A percentile compares a stretch with the other conserved stretches of the same genome.
These are phyloP conservation scores for Cucurbita argyrosperma DNA, from an alignment of 306 rosid species.

Conservation along the genomic window DNA sequence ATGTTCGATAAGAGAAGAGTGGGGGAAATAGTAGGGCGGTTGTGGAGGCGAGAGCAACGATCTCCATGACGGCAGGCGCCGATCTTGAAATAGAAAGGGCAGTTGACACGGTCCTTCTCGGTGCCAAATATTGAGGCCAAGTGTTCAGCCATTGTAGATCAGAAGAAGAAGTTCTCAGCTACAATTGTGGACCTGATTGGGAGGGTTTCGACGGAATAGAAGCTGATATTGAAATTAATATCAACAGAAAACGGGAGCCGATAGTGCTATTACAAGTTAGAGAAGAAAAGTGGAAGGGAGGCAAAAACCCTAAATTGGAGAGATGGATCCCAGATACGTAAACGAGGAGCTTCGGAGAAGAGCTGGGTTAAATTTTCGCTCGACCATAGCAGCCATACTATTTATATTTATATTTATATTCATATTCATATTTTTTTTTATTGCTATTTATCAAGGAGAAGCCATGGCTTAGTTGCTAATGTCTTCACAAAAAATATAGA, in stretches of 20 bases:
- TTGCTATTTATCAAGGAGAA: background rate
- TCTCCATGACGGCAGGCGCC: slow-evolving; percentile 31
- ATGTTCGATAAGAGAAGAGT: slow-evolving; percentile 23
- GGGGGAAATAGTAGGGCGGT: slow-evolving; percentile 17
- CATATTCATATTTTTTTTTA: background rate
- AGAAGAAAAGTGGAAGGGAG: background rate
- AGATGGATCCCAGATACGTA: background rate
- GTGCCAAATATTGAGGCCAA: slow-evolving; percentile 26
- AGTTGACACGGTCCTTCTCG: slow-evolving; percentile 25
- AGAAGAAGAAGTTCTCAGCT: background rate
- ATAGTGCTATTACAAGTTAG: background rate
- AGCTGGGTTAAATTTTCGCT: background rate
- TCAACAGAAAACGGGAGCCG: background rate
- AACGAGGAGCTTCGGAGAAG: background rate
- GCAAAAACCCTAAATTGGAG: background rate
- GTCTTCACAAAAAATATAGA: too few species aligned
- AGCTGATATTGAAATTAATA: background rate
- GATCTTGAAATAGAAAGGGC: slow-evolving; percentile 29
- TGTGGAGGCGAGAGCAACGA: slow-evolving; percentile 26
- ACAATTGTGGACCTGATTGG: background rate
- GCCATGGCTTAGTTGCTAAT: background rate
- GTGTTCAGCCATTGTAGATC: slow-evolving; percentile 21
- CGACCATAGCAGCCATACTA: background rate
- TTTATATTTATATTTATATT: background rate
- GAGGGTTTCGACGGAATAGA: background rate